A percentile compares a stretch with the other conserved stretches of the same genome.
Conservation (phyloP, 495 filamentous ascomycete genomes). For the Aspergillus mulundensis region DNA sequence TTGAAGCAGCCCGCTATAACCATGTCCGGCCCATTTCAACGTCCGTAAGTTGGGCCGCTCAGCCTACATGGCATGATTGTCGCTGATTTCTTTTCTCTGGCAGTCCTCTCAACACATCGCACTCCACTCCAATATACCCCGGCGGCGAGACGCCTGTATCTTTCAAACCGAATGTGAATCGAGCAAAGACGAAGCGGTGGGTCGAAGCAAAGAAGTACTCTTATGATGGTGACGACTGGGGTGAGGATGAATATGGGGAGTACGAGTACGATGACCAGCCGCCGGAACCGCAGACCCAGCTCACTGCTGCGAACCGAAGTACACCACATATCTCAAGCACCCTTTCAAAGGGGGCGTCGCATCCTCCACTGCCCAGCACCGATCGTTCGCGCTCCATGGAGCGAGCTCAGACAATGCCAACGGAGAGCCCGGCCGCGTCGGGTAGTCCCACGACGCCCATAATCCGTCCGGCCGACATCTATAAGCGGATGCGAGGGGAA, state of each 20-base stretch:
- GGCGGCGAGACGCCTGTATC: conserved; percentile 44
- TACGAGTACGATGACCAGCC: conserved; percentile 64
- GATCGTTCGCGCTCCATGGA: conserved; percentile 42
- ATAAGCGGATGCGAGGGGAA: conserved; percentile 68
- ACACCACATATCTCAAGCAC: conserved; percentile 21
- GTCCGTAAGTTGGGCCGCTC: conserved; percentile 22
- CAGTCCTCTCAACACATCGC: conserved; percentile 19
- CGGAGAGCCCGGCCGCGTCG: conserved; percentile 21
- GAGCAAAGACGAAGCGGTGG: conserved; percentile 92
- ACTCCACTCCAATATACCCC: conserved; percentile 24
- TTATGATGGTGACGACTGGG: conserved; percentile 96
- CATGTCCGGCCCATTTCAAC: conserved; percentile 20
- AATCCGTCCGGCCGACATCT: conserved; percentile 74
- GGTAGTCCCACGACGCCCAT: conserved; percentile 44
- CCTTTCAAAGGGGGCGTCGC: background rate
- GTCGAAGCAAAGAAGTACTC: conserved; percentile 80
- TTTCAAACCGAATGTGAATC: conserved; percentile 79
- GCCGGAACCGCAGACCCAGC: conserved; percentile 40
- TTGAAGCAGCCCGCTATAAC: conserved; percentile 6
- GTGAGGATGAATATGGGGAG: conserved; percentile 77
- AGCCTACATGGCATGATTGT: background rate
- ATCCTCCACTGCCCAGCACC: conserved; percentile 24
- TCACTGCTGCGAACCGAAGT: conserved; percentile 32
- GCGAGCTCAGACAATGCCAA: conserved; percentile 28
- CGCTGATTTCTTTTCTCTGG: background rate